Percentiles rank a stretch among this genome's conserved stretches.
Conservation (phyloP, 225 moss, liverwort and hornwort species). For the Bryoerythrophyllum caledonicum region DNA sequence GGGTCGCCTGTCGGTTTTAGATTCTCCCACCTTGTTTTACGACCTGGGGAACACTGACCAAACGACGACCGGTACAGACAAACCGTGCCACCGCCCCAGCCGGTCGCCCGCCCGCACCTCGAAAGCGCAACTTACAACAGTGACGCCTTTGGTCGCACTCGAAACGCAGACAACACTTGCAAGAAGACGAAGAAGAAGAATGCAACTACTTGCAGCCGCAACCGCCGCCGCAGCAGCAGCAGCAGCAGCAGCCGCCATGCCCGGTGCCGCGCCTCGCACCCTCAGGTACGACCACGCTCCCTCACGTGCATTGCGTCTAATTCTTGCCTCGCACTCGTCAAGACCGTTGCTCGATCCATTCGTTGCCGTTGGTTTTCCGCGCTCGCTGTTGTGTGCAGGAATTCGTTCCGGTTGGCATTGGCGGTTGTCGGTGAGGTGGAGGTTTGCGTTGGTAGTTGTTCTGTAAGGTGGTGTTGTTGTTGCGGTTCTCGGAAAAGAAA, state of each 20-base stretch:
- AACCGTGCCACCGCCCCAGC: not conserved
- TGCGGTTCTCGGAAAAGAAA: too few species aligned
- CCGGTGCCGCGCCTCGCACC: not conserved
- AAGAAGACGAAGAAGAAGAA: not conserved
- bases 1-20: too few species aligned
- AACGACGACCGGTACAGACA: constrained; percentile 24
- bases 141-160: not conserved
- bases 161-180: too few species aligned
- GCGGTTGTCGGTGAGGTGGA: constrained; percentile 17
- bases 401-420: constrained; percentile 8
- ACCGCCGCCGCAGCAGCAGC: too few species aligned
- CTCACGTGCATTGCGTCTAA: not conserved
- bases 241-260: constrained; percentile 1
- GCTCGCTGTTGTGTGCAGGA: not conserved
- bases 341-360: not conserved
- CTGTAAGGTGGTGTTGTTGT: not conserved
- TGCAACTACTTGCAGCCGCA: not conserved
- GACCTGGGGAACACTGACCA: not conserved
- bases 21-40: not conserved
- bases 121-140: not conserved
- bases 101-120: not conserved
- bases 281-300: constrained; percentile 21
- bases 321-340: not conserved
- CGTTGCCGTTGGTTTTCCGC: not conserved
- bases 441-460: not conserved